phyloP scores from a whole-genome alignment of 2,329 filamentous ascomycete species.

The Cercospora canescens region DNA sequence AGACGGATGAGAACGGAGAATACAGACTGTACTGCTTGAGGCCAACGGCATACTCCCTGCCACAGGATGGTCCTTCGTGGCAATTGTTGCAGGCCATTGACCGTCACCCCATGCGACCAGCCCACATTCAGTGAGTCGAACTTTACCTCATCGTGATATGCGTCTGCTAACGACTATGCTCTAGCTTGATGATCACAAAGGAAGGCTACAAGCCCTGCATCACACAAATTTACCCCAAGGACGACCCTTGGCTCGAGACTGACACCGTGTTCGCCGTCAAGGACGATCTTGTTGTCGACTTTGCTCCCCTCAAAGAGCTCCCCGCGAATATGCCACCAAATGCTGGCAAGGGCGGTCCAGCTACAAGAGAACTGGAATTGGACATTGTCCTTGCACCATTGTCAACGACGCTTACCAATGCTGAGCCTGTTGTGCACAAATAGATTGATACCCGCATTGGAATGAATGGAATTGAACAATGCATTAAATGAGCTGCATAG shows the following conservation, averaged over 20 bases:
- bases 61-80: conserved; percentile 61
- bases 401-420: conserved; percentile 20
- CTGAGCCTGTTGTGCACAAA: conserved; percentile 18
- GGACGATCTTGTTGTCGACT: conserved; percentile 60
- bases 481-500: not conserved
- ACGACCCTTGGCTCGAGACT: conserved; percentile 58
- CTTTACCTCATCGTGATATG: not conserved
- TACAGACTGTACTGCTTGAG: conserved; percentile 75
- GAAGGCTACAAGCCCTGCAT: conserved; percentile 27
- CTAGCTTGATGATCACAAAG: conserved; percentile 20
- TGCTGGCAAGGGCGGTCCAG: conserved; percentile 34
- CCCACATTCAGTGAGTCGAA: conserved; percentile 54
- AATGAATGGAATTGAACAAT: not conserved
- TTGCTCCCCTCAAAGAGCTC: conserved; percentile 53
- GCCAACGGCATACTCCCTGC: conserved; percentile 71
- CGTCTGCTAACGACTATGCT: not conserved
- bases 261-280: conserved; percentile 65
- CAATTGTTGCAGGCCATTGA: conserved; percentile 56
- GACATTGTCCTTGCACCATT: conserved; percentile 58
- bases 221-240: conserved; percentile 53
- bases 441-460: not conserved
- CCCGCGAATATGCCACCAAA: conserved; percentile 51
- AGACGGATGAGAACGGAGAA: conserved; percentile 66
- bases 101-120: conserved; percentile 61
- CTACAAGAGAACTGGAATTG: conserved; percentile 56